These are phyloP conservation scores for Amaranthus hypochondriacus DNA, from an alignment of 148 eudicot genomes.

Conservation along the genomic window DNA sequence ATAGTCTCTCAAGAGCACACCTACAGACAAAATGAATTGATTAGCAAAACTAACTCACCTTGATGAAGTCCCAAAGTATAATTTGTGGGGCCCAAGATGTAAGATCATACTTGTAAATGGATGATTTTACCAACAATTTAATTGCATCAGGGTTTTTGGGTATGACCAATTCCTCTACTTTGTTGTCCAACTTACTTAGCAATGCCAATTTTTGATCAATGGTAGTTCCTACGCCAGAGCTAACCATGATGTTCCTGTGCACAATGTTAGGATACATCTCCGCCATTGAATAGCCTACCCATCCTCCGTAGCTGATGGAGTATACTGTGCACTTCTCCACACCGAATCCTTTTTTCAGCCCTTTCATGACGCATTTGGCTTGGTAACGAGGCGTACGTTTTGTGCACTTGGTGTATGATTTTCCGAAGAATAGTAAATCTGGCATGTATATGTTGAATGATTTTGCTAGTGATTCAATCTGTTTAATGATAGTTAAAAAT, in stretches of 20 bases:
- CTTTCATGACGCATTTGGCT: constrained; percentile 49
- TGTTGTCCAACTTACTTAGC: constrained; percentile 27
- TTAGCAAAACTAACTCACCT: constrained; percentile 22
- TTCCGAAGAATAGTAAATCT: constrained; percentile 61
- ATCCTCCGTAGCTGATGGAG: constrained; percentile 66
- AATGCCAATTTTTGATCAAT: constrained; percentile 36
- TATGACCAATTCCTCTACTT: constrained; percentile 31
- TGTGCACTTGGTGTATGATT: constrained; percentile 32
- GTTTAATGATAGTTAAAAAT: neutral
- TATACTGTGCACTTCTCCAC: constrained; percentile 43
- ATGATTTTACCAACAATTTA: constrained; percentile 22
- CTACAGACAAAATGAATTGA: no score
- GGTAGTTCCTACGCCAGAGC: constrained; percentile 44
- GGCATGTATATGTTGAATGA: constrained; percentile 61
- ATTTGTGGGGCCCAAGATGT: constrained; percentile 31
- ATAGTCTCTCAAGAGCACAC: no score
- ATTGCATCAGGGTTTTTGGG: constrained; percentile 38
- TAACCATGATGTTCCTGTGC: constrained; percentile 56
- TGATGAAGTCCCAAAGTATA: constrained; percentile 37
- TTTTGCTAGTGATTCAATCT: constrained; percentile 30
- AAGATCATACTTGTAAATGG: constrained; percentile 26
- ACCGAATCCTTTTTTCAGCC: constrained; percentile 43
- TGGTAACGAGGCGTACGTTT: constrained; percentile 52
- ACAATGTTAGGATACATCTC: constrained; percentile 42
- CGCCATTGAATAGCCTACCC: constrained; percentile 62